Evolutionary conservation across 148 eudicot genomes (phyloP), one percentile per base, ranked within the genome.

Genomic region (Vaccinium vitisidaea): DNA sequence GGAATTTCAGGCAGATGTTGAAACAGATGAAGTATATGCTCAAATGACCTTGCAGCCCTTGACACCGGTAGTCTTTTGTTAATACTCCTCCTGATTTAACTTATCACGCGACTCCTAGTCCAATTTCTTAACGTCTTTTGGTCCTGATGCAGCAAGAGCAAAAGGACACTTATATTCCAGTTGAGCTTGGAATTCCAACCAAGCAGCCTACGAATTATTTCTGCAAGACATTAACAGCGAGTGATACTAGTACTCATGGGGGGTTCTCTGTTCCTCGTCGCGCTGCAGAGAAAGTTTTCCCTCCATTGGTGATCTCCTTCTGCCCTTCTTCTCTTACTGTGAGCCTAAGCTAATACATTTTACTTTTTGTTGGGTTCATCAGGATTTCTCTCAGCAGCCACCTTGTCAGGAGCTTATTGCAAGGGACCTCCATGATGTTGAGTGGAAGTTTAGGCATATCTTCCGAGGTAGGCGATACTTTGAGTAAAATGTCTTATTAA

Each of bases 211-310:
- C 95, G 16, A 94, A 95, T 88, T 95, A 92, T 84, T 95, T 95
- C 83, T 95, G 98, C 89, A 95, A 95, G 92, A 94, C 98, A 77
- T 84, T 95, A 80, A 95, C 98, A 23, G 98, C 98, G 18, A 95
- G 98, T 82, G 98, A 95, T 85, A 95, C 98, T 11, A 95, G 98
- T 85, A 95, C 98, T 15, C 98, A 95, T 87, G 98, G 98, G 81
- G 98, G 98, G 19, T 95, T 95, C 83, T 95, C 98, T 75, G 98
- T 95, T 85, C 98, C 98, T 82, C 94, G 98, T 63, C 98, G 98
- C 86, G 96, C 98, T 58, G 98, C 98, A 48, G 98, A 95, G 86
- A 95, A 94, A 95, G 98, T 95, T 85, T 95, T 94, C 49, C 98
- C 98, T 69, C 98, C 98, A 27, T 82, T 95, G 94, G 98, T 94